These are phyloP conservation scores for Cercospora janseana DNA, from an alignment of 2,329 filamentous ascomycete genomes.

Conservation along the genomic window DNA sequence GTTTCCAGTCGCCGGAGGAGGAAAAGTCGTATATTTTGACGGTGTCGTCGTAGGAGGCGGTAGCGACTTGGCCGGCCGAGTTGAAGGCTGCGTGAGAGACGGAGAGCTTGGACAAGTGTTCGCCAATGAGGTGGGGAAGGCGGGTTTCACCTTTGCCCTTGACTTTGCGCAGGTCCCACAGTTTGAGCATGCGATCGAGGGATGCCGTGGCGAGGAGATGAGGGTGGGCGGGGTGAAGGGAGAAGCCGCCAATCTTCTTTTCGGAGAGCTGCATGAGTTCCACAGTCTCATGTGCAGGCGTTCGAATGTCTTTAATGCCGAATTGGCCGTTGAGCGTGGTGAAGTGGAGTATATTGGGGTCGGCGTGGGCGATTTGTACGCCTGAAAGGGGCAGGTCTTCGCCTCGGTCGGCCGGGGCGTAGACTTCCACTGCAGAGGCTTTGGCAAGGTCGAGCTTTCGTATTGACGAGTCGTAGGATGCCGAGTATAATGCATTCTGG, in stretches of 20 bases:
- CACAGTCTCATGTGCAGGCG: constrained; percentile 50
- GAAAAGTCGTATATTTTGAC: constrained; percentile 86
- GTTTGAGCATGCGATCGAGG: constrained; percentile 80
- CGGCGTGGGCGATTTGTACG: constrained; percentile 70
- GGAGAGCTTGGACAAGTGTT: constrained; percentile 77
- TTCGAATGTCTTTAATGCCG: constrained; percentile 75
- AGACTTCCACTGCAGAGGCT: constrained; percentile 76
- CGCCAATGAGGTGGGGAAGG: constrained; percentile 69
- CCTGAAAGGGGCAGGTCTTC: constrained; percentile 80
- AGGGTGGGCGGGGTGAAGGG: constrained; percentile 72
- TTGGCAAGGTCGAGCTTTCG: constrained; percentile 80
- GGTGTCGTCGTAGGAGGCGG: constrained; percentile 90
- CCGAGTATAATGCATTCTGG: constrained; percentile 72
- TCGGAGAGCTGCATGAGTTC: constrained; percentile 76
- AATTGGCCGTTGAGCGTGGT: constrained; percentile 80
- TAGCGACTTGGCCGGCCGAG: constrained; percentile 78
- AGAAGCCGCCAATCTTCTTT: constrained; percentile 95
- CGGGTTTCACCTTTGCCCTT: constrained; percentile 57
- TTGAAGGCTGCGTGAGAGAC: constrained; percentile 95
- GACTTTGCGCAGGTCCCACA: constrained; percentile 90
- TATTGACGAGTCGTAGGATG: constrained; percentile 91
- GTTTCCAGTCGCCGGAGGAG: constrained; percentile 47
- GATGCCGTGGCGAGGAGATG: constrained; percentile 87
- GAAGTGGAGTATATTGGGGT: constrained; percentile 77
- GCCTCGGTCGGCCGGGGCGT: constrained; percentile 66